phyloP scores from a whole-genome alignment of 805 yeast genomes.

The Ogataea dorogensis region DNA sequence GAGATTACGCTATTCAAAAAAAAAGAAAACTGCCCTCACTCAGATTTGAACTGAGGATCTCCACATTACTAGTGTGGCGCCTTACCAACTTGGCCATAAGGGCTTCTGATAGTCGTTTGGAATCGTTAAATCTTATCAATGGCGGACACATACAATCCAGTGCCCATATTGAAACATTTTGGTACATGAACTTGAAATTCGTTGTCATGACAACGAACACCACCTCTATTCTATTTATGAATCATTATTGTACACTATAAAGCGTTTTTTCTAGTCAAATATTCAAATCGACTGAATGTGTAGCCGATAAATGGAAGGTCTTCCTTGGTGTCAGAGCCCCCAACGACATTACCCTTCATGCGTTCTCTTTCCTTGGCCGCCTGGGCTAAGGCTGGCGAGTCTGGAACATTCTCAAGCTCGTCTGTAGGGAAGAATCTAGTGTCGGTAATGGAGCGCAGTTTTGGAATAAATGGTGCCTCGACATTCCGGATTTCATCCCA shows the following conservation, averaged over 20 bases:
- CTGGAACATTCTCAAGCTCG: constrained; percentile 92
- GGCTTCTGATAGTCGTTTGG: too few species aligned
- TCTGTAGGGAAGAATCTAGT: constrained; percentile 98
- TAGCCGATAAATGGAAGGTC: constrained; percentile 97
- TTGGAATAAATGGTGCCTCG: constrained; percentile 92
- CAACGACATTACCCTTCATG: constrained; percentile 42
- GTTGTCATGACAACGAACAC: background rate
- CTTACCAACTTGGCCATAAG: constrained; percentile 37
- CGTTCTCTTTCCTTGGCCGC: constrained; percentile 67
- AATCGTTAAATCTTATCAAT: too few species aligned
- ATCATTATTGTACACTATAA: constrained; percentile 17
- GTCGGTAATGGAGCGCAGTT: constrained; percentile 87
- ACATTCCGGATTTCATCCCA: constrained; percentile 87
- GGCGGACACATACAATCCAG: too few species aligned
- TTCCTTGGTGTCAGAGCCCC: constrained; percentile 58
- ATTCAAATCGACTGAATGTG: constrained; percentile 93
- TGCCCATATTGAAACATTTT: too few species aligned
- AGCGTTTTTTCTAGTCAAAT: constrained; percentile 75
- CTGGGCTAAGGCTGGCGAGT: constrained; percentile 69
- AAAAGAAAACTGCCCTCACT: constrained; percentile 31
- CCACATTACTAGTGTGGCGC: constrained; percentile 38
- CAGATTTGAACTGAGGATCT: constrained; percentile 37
- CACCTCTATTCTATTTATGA: background rate
- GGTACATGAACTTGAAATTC: background rate
- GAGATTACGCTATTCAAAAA: background rate